These are phyloP conservation scores for Ceriops zippeliana DNA, from an alignment of 345 rosid species.

Conservation along the genomic window DNA sequence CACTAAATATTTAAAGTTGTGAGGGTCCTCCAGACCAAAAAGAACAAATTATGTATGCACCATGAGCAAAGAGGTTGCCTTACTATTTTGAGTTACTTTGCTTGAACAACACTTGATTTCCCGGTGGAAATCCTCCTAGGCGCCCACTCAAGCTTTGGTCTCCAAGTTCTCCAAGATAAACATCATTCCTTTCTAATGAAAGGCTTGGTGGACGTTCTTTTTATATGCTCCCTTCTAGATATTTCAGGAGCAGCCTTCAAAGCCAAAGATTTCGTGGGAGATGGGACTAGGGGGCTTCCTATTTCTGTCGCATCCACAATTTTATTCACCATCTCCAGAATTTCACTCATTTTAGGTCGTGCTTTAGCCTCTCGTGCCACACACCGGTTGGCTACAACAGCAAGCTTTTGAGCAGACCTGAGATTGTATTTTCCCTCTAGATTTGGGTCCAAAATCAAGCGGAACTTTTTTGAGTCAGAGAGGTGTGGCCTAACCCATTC, in stretches of 20 bases:
- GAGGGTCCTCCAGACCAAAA: too few species aligned
- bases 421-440: slow-evolving; percentile 67
- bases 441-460: slow-evolving; percentile 70
- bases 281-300: slow-evolving; percentile 32
- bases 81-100: too few species aligned
- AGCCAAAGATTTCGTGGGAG: slow-evolving; percentile 31
- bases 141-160: slow-evolving; percentile 37
- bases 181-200: slow-evolving; percentile 49
- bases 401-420: slow-evolving; percentile 67
- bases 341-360: slow-evolving; percentile 81
- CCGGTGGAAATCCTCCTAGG: not conserved
- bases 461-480: slow-evolving; percentile 60
- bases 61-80: too few species aligned
- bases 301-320: slow-evolving; percentile 47
- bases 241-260: slow-evolving; percentile 31
- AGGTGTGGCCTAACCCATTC: slow-evolving; percentile 93
- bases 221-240: slow-evolving; percentile 43
- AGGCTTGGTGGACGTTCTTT: slow-evolving; percentile 47
- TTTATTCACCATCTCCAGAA: slow-evolving; percentile 59
- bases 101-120: not conserved
- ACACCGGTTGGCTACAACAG: slow-evolving; percentile 77
- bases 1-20: too few species aligned
- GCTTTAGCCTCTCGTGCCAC: slow-evolving; percentile 53
- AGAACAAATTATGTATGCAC: too few species aligned
- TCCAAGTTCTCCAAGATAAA: slow-evolving; percentile 48